Evolutionary conservation across 495 filamentous ascomycete genomes (phyloP).

Genomic region (Podospora appendiculata): DNA sequence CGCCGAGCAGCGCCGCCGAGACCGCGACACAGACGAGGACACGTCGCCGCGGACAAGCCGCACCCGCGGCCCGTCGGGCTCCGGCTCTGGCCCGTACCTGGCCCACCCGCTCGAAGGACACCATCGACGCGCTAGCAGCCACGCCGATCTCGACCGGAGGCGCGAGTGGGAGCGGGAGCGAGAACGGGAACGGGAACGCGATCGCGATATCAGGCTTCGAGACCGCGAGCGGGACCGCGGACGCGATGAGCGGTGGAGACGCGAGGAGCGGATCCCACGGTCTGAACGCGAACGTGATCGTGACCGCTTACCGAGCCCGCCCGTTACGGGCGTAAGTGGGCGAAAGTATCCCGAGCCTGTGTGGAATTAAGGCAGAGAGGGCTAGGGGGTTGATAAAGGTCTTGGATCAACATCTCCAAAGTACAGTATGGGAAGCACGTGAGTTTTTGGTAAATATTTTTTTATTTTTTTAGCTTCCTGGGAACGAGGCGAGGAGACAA

Average conservation of each 20-base stretch:
- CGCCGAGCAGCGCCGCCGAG: slow-evolving; percentile 6
- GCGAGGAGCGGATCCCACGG: not conserved
- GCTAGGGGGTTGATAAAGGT: too few species aligned
- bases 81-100: slow-evolving; percentile 24
- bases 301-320: slow-evolving; percentile 20
- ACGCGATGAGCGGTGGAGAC: not conserved
- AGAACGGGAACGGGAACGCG: slow-evolving; percentile 7
- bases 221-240: slow-evolving; percentile 3
- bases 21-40: slow-evolving; percentile 14
- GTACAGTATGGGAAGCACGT: too few species aligned
- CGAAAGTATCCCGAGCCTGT: slow-evolving; percentile 24
- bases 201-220: not conserved
- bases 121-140: slow-evolving; percentile 36
- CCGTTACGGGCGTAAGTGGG: slow-evolving; percentile 26
- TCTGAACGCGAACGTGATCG: not conserved
- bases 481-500: too few species aligned
- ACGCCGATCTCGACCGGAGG: slow-evolving; percentile 31
- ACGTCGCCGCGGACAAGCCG: slow-evolving; percentile 6
- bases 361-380: not conserved
- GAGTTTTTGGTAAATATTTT: too few species aligned
- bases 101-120: slow-evolving; percentile 8
- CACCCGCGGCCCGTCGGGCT: not conserved
- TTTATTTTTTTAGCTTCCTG: too few species aligned
- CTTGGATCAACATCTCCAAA: too few species aligned
- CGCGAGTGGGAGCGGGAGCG: slow-evolving; percentile 16